Percentiles rank a stretch among this genome's conserved stretches.
These are phyloP conservation scores for Xylaria longipes DNA, from an alignment of 495 filamentous ascomycete species.

Conservation along the genomic window DNA sequence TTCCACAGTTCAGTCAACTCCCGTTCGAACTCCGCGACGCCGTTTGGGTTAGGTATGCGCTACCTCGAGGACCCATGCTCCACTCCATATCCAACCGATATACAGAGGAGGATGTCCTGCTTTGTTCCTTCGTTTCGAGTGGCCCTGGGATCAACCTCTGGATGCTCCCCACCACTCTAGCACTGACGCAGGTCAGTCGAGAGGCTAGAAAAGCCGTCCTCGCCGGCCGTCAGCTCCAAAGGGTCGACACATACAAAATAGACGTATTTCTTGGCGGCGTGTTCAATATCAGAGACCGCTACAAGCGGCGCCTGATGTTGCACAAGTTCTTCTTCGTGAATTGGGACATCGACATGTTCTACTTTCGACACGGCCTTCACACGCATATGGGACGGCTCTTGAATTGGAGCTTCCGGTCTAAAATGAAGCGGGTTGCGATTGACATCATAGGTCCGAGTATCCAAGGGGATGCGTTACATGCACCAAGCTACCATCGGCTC, in stretches of 20 bases:
- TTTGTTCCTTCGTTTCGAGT: neutral
- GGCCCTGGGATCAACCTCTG: neutral
- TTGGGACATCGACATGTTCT: constrained; percentile 16
- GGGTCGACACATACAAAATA: neutral
- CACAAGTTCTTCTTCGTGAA: neutral
- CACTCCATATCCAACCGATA: neutral
- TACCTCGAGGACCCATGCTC: constrained; percentile 11
- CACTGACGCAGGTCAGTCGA: constrained; percentile 3
- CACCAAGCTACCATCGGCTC: neutral
- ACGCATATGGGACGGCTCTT: too few relatives aligned
- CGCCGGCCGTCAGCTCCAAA: constrained; percentile 3
- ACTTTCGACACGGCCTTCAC: neutral
- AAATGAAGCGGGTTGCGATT: neutral
- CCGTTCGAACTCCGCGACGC: neutral
- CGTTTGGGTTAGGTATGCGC: neutral
- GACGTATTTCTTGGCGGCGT: neutral
- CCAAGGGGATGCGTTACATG: neutral
- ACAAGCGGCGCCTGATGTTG: neutral
- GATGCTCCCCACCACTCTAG: neutral
- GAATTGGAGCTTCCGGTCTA: too few relatives aligned
- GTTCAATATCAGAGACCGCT: too few relatives aligned
- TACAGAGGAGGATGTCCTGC: neutral
- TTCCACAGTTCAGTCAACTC: neutral
- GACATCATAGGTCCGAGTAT: neutral
- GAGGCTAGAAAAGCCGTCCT: constrained; percentile 7